These are phyloP conservation scores for Exidia glandulosa DNA, from an alignment of 768 basidiomycete species.

Conservation along the genomic window DNA sequence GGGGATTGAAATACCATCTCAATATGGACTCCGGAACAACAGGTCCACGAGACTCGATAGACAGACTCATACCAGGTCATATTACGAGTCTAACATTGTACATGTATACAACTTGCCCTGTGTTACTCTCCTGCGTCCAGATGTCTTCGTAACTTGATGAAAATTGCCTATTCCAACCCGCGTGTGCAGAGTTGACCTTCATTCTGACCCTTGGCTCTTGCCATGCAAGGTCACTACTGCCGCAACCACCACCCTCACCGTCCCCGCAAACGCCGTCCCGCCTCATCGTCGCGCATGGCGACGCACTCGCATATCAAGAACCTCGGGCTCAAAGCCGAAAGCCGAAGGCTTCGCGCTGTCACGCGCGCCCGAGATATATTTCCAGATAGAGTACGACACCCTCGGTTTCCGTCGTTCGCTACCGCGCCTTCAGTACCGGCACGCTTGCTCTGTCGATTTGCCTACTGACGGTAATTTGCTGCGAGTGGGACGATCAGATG, in stretches of 20 bases:
- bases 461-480: too few species aligned
- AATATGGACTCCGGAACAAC: too few species aligned
- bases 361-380: constrained; percentile 74
- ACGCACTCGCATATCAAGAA: constrained; percentile 97
- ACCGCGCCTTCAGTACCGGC: too few species aligned
- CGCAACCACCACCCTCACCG: neutral
- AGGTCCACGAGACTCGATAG: too few species aligned
- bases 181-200: neutral
- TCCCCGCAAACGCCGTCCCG: neutral
- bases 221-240: neutral
- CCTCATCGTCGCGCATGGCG: constrained; percentile 56
- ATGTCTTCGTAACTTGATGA: too few species aligned
- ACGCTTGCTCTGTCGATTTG: too few species aligned
- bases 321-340: constrained; percentile 75
- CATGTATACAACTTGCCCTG: too few species aligned
- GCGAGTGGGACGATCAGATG: constrained; percentile 94
- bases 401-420: neutral
- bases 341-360: constrained; percentile 67
- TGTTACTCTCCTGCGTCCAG: too few species aligned
- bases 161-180: too few species aligned
- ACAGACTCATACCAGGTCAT: too few species aligned
- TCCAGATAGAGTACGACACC: neutral
- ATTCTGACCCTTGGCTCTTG: neutral
- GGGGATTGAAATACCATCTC: too few species aligned
- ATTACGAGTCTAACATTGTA: too few species aligned